Evolutionary conservation across 2,329 filamentous ascomycete genomes (phyloP).

Genomic region (Botrytis cinerea): DNA sequence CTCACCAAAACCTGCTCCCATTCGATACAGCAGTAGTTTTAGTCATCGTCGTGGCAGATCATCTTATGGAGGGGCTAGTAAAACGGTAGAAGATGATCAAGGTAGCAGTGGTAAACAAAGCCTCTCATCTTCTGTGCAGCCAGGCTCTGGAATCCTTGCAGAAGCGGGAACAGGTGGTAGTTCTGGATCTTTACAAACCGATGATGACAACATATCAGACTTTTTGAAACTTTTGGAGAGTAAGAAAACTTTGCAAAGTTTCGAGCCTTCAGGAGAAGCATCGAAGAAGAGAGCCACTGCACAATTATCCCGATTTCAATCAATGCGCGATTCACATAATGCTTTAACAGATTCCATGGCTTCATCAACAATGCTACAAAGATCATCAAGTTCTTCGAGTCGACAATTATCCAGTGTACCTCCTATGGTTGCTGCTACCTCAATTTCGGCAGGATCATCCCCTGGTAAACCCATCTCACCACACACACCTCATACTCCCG

Average conservation of each 20-base stretch:
- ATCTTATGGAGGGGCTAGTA: constrained; percentile 74
- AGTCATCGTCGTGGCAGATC: constrained; percentile 77
- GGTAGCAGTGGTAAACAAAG: constrained; percentile 80
- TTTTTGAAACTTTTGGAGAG: constrained; percentile 88
- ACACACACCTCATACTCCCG: constrained; percentile 89
- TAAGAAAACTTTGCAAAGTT: constrained; percentile 81
- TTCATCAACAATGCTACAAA: constrained; percentile 81
- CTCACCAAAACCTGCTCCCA: constrained; percentile 76
- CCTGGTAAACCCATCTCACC: constrained; percentile 88
- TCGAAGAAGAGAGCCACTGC: constrained; percentile 75
- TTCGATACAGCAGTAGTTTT: constrained; percentile 92
- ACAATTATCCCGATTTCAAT: constrained; percentile 81
- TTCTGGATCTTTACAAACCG: constrained; percentile 68
- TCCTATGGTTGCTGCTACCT: constrained; percentile 70
- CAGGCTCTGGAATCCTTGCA: constrained; percentile 77
- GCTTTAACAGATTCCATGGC: constrained; percentile 91
- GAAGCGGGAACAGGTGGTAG: constrained; percentile 67
- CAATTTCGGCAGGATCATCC: constrained; percentile 82
- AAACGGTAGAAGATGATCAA: constrained; percentile 68
- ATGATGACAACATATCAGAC: constrained; percentile 91
- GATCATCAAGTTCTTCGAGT: constrained; percentile 74
- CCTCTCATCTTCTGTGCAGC: constrained; percentile 68
- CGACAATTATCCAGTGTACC: constrained; percentile 60
- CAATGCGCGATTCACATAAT: constrained; percentile 86
- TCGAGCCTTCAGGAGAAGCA: constrained; percentile 69